A percentile compares a stretch with the other conserved stretches of the same genome.
Evolutionary conservation across 202 grass and related monocot species (phyloP).

Genomic region (Carex sylvatica): DNA sequence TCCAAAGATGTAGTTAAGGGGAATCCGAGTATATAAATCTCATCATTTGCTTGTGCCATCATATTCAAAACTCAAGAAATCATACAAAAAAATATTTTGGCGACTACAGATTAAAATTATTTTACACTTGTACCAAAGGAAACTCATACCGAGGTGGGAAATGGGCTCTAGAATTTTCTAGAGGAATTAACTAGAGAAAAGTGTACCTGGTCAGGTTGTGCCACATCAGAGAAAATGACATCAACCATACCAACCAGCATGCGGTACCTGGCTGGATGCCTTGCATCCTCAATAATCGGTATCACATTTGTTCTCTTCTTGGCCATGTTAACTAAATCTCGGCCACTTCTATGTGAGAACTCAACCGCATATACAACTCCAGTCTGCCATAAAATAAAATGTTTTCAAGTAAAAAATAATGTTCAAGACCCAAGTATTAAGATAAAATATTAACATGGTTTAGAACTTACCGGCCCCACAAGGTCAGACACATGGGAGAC

Average conservation of each 20-base stretch:
- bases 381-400: conserved; percentile 25
- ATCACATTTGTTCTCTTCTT: conserved; percentile 97
- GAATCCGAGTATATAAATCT: conserved; percentile 80
- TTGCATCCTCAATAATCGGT: conserved; percentile 94
- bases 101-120: too few species aligned
- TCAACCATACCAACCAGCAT: conserved; percentile 99
- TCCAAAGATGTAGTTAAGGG: conserved; percentile 97
- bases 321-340: conserved; percentile 95
- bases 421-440: neutral
- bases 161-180: neutral
- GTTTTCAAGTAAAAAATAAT: neutral
- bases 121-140: neutral
- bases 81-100: neutral
- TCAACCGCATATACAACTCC: conserved; percentile 90
- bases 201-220: conserved; percentile 90
- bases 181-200: neutral
- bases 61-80: conserved; percentile 11
- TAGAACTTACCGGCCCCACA: conserved; percentile 63
- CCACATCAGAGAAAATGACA: conserved; percentile 98
- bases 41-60: conserved; percentile 36
- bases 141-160: neutral
- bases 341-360: conserved; percentile 93
- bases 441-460: neutral
- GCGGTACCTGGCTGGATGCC: conserved; percentile 77
- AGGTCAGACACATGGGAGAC: conserved; percentile 93